These are phyloP conservation scores for Takakia lepidozioides DNA, from an alignment of 225 moss, liverwort and hornwort species.

Conservation along the genomic window DNA sequence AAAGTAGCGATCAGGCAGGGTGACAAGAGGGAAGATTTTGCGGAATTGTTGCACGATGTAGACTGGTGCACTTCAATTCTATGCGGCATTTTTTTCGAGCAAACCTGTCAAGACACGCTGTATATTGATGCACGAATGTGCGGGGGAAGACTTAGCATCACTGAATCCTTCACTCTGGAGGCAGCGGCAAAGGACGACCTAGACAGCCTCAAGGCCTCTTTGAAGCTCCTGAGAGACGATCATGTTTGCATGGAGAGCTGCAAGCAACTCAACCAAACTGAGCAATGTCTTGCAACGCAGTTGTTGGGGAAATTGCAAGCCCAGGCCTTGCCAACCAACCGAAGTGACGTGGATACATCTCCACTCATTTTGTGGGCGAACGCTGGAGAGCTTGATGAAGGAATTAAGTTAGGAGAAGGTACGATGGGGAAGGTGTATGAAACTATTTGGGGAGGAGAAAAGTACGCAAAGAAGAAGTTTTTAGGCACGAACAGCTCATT, in stretches of 20 bases:
- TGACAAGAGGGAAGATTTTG: too few species aligned
- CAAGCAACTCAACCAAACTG: background rate
- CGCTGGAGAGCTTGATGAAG: background rate
- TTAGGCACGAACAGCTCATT: background rate
- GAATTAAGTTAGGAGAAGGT: background rate
- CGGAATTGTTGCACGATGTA: too few species aligned
- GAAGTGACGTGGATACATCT: background rate
- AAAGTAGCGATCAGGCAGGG: too few species aligned
- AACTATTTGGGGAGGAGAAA: conserved; percentile 9
- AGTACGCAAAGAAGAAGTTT: conserved; percentile 8
- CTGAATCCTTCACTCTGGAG: too few species aligned
- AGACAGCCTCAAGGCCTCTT: background rate
- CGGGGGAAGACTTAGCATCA: too few species aligned
- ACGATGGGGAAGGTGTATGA: conserved; percentile 4
- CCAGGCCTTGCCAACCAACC: background rate
- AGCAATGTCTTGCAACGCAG: conserved; percentile 7
- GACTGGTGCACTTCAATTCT: too few species aligned
- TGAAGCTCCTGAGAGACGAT: background rate
- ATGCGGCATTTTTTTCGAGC: too few species aligned
- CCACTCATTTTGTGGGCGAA: conserved; percentile 7
- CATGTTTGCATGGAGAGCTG: conserved; percentile 11
- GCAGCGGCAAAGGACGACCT: conserved; percentile 11
- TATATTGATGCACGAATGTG: too few species aligned
- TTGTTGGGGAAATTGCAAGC: conserved; percentile 11
- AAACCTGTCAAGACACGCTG: too few species aligned